These are phyloP conservation scores for Trametes hirsuta DNA, from an alignment of 1,284 basidiomycete species.

Conservation along the genomic window DNA sequence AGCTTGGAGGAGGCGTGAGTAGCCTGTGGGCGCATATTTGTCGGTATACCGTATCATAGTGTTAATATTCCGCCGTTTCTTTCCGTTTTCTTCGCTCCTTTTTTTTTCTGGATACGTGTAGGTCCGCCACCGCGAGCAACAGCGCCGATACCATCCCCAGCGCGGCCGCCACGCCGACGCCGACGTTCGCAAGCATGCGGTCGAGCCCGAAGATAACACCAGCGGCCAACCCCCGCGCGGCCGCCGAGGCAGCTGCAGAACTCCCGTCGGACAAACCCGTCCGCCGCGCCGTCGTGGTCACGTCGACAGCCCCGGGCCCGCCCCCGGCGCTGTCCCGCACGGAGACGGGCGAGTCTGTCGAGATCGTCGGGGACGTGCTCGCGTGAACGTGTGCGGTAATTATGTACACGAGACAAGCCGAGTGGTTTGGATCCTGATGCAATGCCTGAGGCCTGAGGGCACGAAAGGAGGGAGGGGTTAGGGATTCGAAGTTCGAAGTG, in stretches of 20 bases:
- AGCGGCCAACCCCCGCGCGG: slow-evolving; percentile 9
- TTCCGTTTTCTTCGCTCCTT: no score
- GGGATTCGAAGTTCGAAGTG: no score
- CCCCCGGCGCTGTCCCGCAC: slow-evolving; percentile 19
- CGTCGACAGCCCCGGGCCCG: slow-evolving; percentile 13
- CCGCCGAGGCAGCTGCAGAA: slow-evolving; percentile 4
- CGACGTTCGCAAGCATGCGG: not conserved
- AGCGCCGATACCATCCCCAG: no score
- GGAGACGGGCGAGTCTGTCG: slow-evolving; percentile 26
- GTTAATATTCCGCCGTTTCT: no score
- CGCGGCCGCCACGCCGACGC: not conserved
- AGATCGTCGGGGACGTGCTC: slow-evolving; percentile 26
- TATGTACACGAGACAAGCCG: no score
- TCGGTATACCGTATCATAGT: no score
- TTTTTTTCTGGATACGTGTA: no score
- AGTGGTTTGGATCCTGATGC: no score
- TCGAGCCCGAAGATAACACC: not conserved
- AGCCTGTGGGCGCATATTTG: not conserved
- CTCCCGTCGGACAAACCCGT: slow-evolving; percentile 1
- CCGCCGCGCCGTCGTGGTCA: slow-evolving; percentile 3
- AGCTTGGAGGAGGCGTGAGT: slow-evolving; percentile 1
- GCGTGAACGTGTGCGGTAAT: not conserved
- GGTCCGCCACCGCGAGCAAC: no score
- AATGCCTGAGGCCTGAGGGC: not conserved
- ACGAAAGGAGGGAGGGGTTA: not conserved